Evolutionary conservation across 2,329 filamentous ascomycete genomes (phyloP).

Genomic region (Beauveria sp.): DNA sequence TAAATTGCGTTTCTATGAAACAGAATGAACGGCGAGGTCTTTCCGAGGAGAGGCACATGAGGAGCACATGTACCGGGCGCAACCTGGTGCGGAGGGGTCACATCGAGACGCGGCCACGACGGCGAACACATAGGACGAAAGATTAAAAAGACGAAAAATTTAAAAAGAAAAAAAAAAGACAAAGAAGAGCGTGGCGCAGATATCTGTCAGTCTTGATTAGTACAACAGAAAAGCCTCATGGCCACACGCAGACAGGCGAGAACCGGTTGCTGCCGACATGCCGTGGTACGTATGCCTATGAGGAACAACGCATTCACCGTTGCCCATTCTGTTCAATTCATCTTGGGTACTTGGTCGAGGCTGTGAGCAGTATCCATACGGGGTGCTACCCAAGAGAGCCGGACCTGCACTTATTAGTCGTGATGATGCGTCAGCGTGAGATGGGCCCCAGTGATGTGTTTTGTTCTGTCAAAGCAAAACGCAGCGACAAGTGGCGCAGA

Average conservation of each 20-base stretch:
- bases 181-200: not conserved
- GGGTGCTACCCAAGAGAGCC: not conserved
- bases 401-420: not conserved
- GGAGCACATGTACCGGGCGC: not conserved
- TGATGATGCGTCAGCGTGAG: not conserved
- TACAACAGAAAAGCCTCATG: not conserved
- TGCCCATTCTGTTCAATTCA: too few species aligned
- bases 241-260: not conserved
- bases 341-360: not conserved
- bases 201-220: not conserved
- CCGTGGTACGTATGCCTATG: not conserved
- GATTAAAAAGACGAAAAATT: too few species aligned
- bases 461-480: not conserved
- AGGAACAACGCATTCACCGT: too few species aligned
- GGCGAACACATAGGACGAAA: too few species aligned
- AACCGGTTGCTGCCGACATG: not conserved
- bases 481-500: not conserved
- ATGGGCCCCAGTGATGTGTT: not conserved
- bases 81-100: not conserved
- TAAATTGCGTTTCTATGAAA: too few species aligned
- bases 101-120: not conserved
- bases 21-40: too few species aligned
- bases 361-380: not conserved
- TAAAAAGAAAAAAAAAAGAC: not conserved
- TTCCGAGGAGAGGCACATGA: too few species aligned